Evolutionary conservation across 441 rosid genomes (phyloP).

Genomic region (Daphne laureola): DNA sequence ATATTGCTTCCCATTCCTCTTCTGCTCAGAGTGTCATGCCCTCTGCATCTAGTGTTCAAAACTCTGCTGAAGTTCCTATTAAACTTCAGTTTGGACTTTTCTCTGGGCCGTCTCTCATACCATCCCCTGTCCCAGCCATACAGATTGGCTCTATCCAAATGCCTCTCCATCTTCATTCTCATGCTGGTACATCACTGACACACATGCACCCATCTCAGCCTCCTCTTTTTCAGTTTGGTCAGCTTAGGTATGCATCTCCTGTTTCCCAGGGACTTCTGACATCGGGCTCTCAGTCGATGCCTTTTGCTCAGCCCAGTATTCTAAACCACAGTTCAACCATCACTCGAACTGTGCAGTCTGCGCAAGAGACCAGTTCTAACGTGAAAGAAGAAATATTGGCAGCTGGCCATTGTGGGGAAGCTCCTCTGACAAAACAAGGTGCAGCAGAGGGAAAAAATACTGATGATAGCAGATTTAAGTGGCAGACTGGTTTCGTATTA

Average conservation of each 20-base stretch:
- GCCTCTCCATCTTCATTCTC: conserved; percentile 96
- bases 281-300: conserved; percentile 51
- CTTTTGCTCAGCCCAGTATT: conserved; percentile 46
- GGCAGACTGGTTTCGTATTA: conserved; percentile 24
- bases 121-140: conserved; percentile 94
- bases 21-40: conserved; percentile 36
- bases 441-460: conserved; percentile 30
- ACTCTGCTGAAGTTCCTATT: conserved; percentile 60
- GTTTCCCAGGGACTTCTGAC: conserved; percentile 72
- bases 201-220: conserved; percentile 66
- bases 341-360: conserved; percentile 34
- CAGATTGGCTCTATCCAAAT: conserved; percentile 99
- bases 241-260: conserved; percentile 71
- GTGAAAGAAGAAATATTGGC: conserved; percentile 30
- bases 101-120: conserved; percentile 85
- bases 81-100: conserved; percentile 93
- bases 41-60: conserved; percentile 28
- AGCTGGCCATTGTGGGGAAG: conserved; percentile 28
- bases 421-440: conserved; percentile 26
- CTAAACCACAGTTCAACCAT: conserved; percentile 46
- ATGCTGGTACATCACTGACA: conserved; percentile 48
- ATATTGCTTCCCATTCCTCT: conserved; percentile 26
- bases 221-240: conserved; percentile 90
- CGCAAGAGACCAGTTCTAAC: conserved; percentile 28
- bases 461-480: conserved; percentile 21